These are phyloP conservation scores for Hymenoscyphus fraxineus DNA, from an alignment of 2,329 filamentous ascomycete genomes.

Conservation along the genomic window DNA sequence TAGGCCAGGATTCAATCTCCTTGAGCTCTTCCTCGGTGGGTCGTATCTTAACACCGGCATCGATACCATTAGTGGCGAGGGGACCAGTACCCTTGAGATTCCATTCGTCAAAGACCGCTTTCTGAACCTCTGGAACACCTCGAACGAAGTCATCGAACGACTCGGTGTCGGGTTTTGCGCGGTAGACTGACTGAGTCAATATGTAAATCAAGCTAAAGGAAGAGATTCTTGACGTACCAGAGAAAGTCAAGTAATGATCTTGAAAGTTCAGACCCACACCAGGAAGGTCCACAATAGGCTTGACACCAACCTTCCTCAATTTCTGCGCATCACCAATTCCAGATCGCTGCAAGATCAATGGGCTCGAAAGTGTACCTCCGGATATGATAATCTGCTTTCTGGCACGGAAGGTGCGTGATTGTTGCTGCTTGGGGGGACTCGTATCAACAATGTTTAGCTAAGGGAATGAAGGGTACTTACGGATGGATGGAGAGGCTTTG, in stretches of 20 bases:
- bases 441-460: conserved; percentile 22
- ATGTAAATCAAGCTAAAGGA: not conserved
- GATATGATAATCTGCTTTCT: conserved; percentile 46
- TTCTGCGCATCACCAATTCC: conserved; percentile 52
- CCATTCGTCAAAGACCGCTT: conserved; percentile 72
- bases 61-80: conserved; percentile 35
- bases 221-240: conserved; percentile 26
- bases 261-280: conserved; percentile 54
- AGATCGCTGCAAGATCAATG: conserved; percentile 55
- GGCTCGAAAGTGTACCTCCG: conserved; percentile 36
- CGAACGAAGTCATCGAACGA: conserved; percentile 78
- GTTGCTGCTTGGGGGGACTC: conserved; percentile 29
- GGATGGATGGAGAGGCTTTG: conserved; percentile 61
- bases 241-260: conserved; percentile 53
- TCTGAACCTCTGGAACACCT: conserved; percentile 69
- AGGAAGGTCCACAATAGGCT: conserved; percentile 44
- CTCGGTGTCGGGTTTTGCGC: conserved; percentile 53
- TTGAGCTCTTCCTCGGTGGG: conserved; percentile 54
- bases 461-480: conserved; percentile 27
- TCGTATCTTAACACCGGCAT: conserved; percentile 52
- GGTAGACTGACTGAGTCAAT: conserved; percentile 16
- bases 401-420: conserved; percentile 33
- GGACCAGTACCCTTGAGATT: conserved; percentile 70
- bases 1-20: conserved; percentile 60
- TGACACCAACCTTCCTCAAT: conserved; percentile 45